Conservation (phyloP, 2,329 filamentous ascomycete genomes). For the Ophiostoma himal-ulmi region DNA sequence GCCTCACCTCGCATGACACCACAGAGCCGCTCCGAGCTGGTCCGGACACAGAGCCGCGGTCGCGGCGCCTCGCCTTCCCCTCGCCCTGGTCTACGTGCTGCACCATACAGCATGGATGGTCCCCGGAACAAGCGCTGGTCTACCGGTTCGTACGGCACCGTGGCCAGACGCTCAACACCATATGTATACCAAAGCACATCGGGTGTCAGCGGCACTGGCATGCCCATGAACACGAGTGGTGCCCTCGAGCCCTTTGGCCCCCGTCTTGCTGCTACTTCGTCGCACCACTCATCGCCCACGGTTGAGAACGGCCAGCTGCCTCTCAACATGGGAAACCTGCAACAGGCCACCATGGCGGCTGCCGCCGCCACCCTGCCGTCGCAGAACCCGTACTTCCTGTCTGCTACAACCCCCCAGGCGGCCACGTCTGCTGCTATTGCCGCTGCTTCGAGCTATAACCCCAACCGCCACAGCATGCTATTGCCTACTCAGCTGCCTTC, state of each 20-base stretch:
- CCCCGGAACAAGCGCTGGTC: constrained; percentile 70
- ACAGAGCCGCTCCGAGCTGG: constrained; percentile 55
- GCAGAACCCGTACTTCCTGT: constrained; percentile 44
- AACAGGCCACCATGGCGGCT: constrained; percentile 44
- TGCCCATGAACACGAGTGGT: constrained; percentile 6
- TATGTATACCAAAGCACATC: constrained; percentile 53
- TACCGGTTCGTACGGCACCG: constrained; percentile 63
- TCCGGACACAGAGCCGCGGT: constrained; percentile 60
- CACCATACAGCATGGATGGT: constrained; percentile 64
- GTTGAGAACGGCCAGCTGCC: constrained; percentile 45
- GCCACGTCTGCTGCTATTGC: neutral
- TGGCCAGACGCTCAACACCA: constrained; percentile 52
- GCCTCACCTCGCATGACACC: constrained; percentile 63
- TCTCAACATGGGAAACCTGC: constrained; percentile 50
- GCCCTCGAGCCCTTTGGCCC: constrained; percentile 50
- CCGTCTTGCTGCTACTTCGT: constrained; percentile 39
- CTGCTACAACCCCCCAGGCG: constrained; percentile 48
- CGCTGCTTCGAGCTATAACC: constrained; percentile 35
- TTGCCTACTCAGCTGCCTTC: constrained; percentile 51
- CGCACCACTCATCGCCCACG: constrained; percentile 48
- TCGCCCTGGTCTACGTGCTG: constrained; percentile 59
- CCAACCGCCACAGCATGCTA: constrained; percentile 53
- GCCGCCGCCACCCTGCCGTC: constrained; percentile 45
- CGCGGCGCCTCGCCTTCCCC: constrained; percentile 68
- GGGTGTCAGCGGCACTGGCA: neutral